Conservation (phyloP, 345 rosid genomes). For the Toxicodendron radicans region DNA sequence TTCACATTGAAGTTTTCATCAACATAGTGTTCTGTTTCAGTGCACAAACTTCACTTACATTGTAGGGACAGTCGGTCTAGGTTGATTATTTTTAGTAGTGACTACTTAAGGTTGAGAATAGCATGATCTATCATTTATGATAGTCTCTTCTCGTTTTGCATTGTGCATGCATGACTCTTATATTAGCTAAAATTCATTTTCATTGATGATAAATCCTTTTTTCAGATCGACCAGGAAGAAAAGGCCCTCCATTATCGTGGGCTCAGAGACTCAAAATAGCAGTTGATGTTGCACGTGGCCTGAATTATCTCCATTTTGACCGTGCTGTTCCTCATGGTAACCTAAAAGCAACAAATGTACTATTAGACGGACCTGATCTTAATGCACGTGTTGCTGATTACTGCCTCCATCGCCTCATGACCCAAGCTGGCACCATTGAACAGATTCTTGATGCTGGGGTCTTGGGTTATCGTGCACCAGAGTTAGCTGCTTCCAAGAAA, state of each 20-base stretch:
- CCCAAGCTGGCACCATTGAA: constrained; percentile 89
- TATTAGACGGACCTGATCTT: constrained; percentile 87
- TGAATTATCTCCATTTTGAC: constrained; percentile 96
- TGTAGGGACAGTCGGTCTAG: not conserved
- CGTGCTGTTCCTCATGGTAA: constrained; percentile 97
- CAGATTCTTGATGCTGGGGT: constrained; percentile 96
- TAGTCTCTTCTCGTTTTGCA: not conserved
- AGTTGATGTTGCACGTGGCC: constrained; percentile 98
- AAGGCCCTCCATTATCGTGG: constrained; percentile 84
- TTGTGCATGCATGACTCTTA: not conserved
- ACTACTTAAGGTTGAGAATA: not conserved
- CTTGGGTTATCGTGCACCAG: constrained; percentile 91
- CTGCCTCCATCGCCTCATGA: constrained; percentile 96
- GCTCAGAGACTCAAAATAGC: constrained; percentile 81
- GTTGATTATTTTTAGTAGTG: not conserved
- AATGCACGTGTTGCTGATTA: constrained; percentile 94
- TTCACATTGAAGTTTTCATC: not conserved
- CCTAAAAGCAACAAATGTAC: constrained; percentile 82
- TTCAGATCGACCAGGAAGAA: constrained; percentile 93
- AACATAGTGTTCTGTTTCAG: no score
- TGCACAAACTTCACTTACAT: not conserved
- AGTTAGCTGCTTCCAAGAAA: constrained; percentile 84
- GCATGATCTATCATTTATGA: not conserved
- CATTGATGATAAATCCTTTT: constrained; percentile 19
- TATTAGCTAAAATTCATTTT: constrained; percentile 1